phyloP scores from a whole-genome alignment of 768 basidiomycete genomes.

The Phaeotremella skinneri region DNA sequence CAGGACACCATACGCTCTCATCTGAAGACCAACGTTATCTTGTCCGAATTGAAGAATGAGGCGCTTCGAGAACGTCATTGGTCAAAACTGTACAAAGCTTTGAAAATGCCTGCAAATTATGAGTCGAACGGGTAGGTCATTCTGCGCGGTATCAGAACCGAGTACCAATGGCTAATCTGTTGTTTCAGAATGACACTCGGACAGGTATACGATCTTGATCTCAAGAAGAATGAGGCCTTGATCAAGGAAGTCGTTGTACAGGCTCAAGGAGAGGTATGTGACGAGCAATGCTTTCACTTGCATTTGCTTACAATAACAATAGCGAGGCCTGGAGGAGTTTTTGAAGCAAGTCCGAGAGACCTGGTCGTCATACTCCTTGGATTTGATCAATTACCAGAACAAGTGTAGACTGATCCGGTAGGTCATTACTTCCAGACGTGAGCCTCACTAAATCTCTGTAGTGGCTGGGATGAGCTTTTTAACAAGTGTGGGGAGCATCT shows the following conservation, averaged over 20 bases:
- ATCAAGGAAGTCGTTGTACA: slow-evolving; percentile 96
- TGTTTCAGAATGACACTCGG: slow-evolving; percentile 80
- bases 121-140: slow-evolving; percentile 67
- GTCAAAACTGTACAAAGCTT: slow-evolving; percentile 90
- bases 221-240: slow-evolving; percentile 82
- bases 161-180: neutral
- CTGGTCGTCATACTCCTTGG: slow-evolving; percentile 93
- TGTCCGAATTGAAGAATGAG: slow-evolving; percentile 95
- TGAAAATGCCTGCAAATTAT: slow-evolving; percentile 71
- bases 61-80: slow-evolving; percentile 97
- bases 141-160: neutral
- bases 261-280: slow-evolving; percentile 78
- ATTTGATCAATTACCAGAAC: slow-evolving; percentile 97
- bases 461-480: slow-evolving; percentile 96
- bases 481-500: slow-evolving; percentile 96
- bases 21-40: slow-evolving; percentile 81
- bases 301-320: neutral
- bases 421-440: slow-evolving; percentile 19
- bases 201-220: slow-evolving; percentile 92
- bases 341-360: slow-evolving; percentile 94
- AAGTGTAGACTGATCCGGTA: slow-evolving; percentile 92
- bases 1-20: slow-evolving; percentile 82
- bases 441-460: slow-evolving; percentile 44
- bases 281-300: neutral
- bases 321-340: slow-evolving; percentile 90